Evolutionary conservation across 2,329 filamentous ascomycete genomes (phyloP).

Genomic region (Xylariaceae sp.): DNA sequence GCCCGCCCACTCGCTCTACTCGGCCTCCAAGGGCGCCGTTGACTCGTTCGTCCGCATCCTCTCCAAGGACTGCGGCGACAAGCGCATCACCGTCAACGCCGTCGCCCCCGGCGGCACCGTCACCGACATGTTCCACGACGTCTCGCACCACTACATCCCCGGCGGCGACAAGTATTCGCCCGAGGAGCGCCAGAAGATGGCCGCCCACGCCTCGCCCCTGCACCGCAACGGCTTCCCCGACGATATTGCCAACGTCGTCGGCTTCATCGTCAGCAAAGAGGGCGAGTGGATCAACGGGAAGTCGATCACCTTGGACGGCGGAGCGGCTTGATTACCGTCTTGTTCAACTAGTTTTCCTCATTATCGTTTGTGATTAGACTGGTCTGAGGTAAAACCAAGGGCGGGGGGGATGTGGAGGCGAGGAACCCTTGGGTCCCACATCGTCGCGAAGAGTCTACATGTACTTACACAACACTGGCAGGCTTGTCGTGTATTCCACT

Average conservation of each 20-base stretch:
- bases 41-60: slow-evolving; percentile 71
- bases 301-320: slow-evolving; percentile 23
- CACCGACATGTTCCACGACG: slow-evolving; percentile 60
- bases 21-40: slow-evolving; percentile 67
- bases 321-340: slow-evolving; percentile 6
- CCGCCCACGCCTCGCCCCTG: slow-evolving; percentile 55
- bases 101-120: slow-evolving; percentile 53
- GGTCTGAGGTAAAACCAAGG: too few species aligned
- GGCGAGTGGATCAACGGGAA: slow-evolving; percentile 40
- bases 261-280: slow-evolving; percentile 41
- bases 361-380: too few species aligned
- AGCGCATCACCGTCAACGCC: slow-evolving; percentile 60
- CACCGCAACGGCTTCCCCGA: slow-evolving; percentile 59
- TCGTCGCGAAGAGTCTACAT: too few species aligned
- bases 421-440: too few species aligned
- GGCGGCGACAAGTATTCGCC: slow-evolving; percentile 46
- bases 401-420: too few species aligned
- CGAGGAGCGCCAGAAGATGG: slow-evolving; percentile 53
- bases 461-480: too few species aligned
- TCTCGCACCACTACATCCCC: slow-evolving; percentile 58
- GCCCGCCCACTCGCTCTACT: slow-evolving; percentile 66
- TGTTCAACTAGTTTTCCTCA: too few species aligned
- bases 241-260: slow-evolving; percentile 59
- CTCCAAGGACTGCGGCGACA: slow-evolving; percentile 61
- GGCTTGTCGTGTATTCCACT: too few species aligned